phyloP scores from a whole-genome alignment of 306 rosid genomes.

The Trichosanthes cucumerina region DNA sequence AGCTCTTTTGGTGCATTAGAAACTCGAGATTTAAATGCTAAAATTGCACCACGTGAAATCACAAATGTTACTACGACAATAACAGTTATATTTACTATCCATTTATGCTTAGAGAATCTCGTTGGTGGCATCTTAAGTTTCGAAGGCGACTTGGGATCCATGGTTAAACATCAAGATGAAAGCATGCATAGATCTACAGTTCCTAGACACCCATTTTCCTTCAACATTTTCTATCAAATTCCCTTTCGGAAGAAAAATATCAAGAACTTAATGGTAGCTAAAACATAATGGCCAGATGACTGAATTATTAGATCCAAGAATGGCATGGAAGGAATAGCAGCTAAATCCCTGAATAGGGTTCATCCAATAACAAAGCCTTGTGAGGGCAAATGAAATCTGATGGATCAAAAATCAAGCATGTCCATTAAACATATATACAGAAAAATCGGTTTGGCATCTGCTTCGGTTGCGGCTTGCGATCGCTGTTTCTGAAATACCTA shows the following conservation, averaged over 20 bases:
- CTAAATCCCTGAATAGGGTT: background rate
- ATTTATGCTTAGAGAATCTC: constrained; percentile 25
- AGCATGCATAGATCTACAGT: background rate
- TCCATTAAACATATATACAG: background rate
- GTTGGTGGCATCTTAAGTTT: constrained; percentile 30
- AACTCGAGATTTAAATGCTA: constrained; percentile 21
- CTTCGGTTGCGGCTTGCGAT: background rate
- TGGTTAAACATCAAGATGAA: constrained; percentile 13
- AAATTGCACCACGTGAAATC: constrained; percentile 33
- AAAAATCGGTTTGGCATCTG: background rate
- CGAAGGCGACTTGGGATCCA: constrained; percentile 69
- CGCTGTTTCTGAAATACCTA: background rate
- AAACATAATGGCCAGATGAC: background rate
- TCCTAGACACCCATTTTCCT: background rate
- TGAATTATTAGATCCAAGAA: background rate
- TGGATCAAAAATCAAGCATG: background rate
- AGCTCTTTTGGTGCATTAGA: constrained; percentile 15
- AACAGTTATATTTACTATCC: constrained; percentile 16
- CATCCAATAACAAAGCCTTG: background rate
- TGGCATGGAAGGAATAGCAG: background rate
- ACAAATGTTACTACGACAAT: constrained; percentile 22
- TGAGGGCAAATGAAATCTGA: background rate
- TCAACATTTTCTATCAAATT: background rate
- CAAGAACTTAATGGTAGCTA: background rate
- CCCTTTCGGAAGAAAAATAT: background rate